These are phyloP conservation scores for Backusella morwellensis DNA, from an alignment of 192 early-diverging fungal genomes.

Conservation along the genomic window DNA sequence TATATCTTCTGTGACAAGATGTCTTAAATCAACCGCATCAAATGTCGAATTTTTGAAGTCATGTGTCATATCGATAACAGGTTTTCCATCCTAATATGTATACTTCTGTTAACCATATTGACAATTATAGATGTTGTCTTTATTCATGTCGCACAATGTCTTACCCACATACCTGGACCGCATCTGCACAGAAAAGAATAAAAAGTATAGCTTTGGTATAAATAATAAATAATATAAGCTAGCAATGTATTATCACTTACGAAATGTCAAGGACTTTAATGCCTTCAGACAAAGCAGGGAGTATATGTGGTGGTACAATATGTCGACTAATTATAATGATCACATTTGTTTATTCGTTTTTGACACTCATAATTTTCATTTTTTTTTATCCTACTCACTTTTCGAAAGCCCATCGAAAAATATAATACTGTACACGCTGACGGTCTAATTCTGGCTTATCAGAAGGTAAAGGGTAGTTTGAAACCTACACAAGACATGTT, in stretches of 20 bases:
- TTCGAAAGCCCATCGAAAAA: constrained; percentile 33
- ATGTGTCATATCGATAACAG: constrained; percentile 23
- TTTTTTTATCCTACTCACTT: constrained; percentile 9
- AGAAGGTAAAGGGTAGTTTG: constrained; percentile 14
- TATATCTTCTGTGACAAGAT: neutral
- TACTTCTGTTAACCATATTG: neutral
- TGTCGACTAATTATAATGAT: neutral
- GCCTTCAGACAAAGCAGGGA: constrained; percentile 5
- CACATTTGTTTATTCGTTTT: neutral
- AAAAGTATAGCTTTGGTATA: neutral
- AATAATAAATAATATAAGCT: neutral
- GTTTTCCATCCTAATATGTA: constrained; percentile 11
- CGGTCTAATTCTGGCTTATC: constrained; percentile 29
- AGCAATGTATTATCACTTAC: constrained; percentile 5
- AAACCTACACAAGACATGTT: neutral
- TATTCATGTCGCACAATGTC: neutral
- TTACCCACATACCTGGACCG: constrained; percentile 27
- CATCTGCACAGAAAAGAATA: constrained; percentile 9
- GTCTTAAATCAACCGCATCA: constrained; percentile 10
- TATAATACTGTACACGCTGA: constrained; percentile 25
- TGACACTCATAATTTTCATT: neutral
- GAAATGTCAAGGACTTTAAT: constrained; percentile 21
- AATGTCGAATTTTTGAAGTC: constrained; percentile 15
- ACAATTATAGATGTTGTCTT: neutral
- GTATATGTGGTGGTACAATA: constrained; percentile 15